These are phyloP conservation scores for Hyaloperonospora brassicae DNA, from an alignment of 352 stramenopile species.

Conservation along the genomic window DNA sequence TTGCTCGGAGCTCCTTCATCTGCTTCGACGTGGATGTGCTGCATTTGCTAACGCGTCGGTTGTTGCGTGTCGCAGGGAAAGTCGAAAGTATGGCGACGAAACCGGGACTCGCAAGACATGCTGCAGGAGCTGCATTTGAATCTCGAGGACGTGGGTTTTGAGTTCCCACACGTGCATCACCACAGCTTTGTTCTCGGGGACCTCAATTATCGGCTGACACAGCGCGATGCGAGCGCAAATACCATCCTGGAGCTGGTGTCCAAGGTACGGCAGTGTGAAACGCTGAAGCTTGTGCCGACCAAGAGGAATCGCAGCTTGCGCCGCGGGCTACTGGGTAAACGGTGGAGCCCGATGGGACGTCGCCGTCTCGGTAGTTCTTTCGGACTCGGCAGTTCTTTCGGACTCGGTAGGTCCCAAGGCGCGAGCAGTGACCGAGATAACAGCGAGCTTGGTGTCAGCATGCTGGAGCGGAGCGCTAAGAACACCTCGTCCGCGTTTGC, in stretches of 20 bases:
- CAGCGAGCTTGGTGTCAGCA: constrained; percentile 32
- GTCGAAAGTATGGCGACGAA: constrained; percentile 68
- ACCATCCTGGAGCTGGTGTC: constrained; percentile 60
- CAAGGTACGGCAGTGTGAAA: constrained; percentile 34
- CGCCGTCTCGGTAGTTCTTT: constrained; percentile 22
- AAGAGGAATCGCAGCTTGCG: constrained; percentile 25
- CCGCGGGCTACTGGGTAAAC: constrained; percentile 23
- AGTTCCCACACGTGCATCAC: constrained; percentile 81
- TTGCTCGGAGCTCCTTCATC: too few species aligned
- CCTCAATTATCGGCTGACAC: constrained; percentile 84
- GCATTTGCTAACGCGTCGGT: background rate
- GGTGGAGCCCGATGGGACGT: constrained; percentile 26
- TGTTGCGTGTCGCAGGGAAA: constrained; percentile 31
- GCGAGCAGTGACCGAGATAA: constrained; percentile 20
- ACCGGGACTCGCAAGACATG: constrained; percentile 63
- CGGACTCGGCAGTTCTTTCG: constrained; percentile 23
- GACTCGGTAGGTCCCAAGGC: too few species aligned
- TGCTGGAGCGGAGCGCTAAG: constrained; percentile 32
- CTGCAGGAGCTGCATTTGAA: constrained; percentile 76
- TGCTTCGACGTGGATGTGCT: background rate
- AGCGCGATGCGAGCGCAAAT: constrained; percentile 38
- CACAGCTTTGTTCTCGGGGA: constrained; percentile 87
- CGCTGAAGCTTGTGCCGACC: constrained; percentile 12
- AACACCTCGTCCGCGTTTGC: constrained; percentile 19
- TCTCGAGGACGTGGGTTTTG: constrained; percentile 71